phyloP scores from a whole-genome alignment of 2,329 filamentous ascomycete species.

The Clonostachys solani region DNA sequence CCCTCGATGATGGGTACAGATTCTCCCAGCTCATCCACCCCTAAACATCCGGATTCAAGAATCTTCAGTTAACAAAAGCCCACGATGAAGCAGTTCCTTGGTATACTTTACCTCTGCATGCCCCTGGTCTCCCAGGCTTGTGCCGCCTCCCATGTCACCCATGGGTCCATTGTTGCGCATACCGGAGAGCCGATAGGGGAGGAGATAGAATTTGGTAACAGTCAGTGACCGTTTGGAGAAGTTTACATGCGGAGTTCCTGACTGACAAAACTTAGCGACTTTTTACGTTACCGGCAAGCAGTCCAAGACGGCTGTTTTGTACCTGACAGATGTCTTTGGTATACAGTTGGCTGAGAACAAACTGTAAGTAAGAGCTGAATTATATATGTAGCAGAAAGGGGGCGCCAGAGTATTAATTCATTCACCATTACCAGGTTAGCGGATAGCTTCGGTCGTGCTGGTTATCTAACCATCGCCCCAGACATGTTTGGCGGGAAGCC shows the following conservation, averaged over 20 bases:
- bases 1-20: no score
- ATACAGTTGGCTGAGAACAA: conserved; percentile 10
- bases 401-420: background rate
- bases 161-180: background rate
- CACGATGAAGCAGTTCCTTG: no score
- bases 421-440: conserved; percentile 8
- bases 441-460: conserved; percentile 16
- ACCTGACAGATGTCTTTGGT: conserved; percentile 17
- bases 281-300: conserved; percentile 4
- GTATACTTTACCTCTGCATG: no score
- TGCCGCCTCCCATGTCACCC: no score
- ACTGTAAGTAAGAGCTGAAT: conserved; percentile 1
- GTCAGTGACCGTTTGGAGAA: background rate
- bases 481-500: conserved; percentile 16
- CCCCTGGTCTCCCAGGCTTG: no score
- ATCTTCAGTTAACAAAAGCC: no score
- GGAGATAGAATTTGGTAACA: conserved; percentile 3
- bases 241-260: background rate
- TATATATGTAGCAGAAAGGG: background rate
- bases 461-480: conserved; percentile 15
- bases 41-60: no score
- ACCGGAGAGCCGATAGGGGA: conserved; percentile 8
- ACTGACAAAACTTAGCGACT: conserved; percentile 1
- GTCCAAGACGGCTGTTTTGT: conserved; percentile 8
- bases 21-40: no score